These are phyloP conservation scores for Candida cerambycidarum DNA, from an alignment of 805 yeast genomes.

Conservation along the genomic window DNA sequence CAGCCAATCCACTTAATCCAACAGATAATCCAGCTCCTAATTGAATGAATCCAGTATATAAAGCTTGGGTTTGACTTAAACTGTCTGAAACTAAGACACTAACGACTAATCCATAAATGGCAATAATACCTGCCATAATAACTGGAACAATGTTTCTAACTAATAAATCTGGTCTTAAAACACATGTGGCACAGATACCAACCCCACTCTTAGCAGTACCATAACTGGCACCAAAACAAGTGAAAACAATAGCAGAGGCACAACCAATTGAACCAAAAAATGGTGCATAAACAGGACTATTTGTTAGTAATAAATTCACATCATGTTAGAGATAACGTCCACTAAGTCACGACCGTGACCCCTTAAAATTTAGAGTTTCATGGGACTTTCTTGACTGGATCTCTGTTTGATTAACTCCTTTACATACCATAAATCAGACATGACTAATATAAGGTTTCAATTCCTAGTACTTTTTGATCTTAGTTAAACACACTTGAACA, in stretches of 20 bases:
- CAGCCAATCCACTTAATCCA: constrained; percentile 93
- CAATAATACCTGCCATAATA: constrained; percentile 99
- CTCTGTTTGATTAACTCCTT: neutral
- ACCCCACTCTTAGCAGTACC: constrained; percentile 99
- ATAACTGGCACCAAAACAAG: constrained; percentile 98
- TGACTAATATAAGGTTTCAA: constrained; percentile 24
- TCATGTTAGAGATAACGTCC: neutral
- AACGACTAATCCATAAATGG: constrained; percentile 96
- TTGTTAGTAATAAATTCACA: constrained; percentile 3
- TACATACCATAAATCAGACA: constrained; percentile 79
- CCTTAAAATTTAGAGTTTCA: no score
- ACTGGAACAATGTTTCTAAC: constrained; percentile 95
- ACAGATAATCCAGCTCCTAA: constrained; percentile 93
- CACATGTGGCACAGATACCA: constrained; percentile 98
- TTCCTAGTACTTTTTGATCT: constrained; percentile 1
- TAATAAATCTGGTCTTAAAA: constrained; percentile 92
- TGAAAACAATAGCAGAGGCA: constrained; percentile 98
- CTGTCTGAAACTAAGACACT: constrained; percentile 92
- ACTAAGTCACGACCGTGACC: neutral
- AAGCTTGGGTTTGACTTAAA: constrained; percentile 83
- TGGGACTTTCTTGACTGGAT: no score
- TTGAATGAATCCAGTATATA: constrained; percentile 98
- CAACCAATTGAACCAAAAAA: constrained; percentile 99
- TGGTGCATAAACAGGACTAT: constrained; percentile 82
- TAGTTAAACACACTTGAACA: constrained; percentile 6